phyloP scores from a whole-genome alignment of 2,329 filamentous ascomycete species.

The Talaromyces albobiverticillius region DNA sequence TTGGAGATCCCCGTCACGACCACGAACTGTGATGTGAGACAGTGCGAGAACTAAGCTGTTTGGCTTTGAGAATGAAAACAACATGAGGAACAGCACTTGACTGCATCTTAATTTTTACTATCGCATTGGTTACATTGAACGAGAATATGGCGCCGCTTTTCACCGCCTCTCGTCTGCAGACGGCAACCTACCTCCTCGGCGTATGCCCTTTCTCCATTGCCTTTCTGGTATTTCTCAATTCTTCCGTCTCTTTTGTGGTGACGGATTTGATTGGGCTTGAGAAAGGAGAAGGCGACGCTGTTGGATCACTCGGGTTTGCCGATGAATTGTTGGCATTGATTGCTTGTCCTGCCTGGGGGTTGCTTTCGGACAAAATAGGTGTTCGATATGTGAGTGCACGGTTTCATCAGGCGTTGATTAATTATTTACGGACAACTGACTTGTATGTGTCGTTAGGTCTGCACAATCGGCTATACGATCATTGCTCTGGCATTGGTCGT shows the following conservation, averaged over 20 bases:
- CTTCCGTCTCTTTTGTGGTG: slow-evolving; percentile 62
- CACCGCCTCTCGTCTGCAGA: slow-evolving; percentile 57
- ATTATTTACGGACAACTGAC: background rate
- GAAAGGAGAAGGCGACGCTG: slow-evolving; percentile 57
- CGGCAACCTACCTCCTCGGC: slow-evolving; percentile 58
- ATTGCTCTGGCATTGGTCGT: slow-evolving; percentile 73
- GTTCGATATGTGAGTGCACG: slow-evolving; percentile 43
- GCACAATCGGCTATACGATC: slow-evolving; percentile 74
- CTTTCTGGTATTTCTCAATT: slow-evolving; percentile 65
- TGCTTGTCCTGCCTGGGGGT: slow-evolving; percentile 50
- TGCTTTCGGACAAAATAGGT: slow-evolving; percentile 49
- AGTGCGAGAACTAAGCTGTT: background rate
- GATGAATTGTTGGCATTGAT: slow-evolving; percentile 48
- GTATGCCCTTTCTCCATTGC: slow-evolving; percentile 65
- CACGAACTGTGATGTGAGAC: background rate
- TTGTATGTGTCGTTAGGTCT: slow-evolving; percentile 32
- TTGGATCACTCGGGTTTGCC: slow-evolving; percentile 53
- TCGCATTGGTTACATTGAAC: background rate
- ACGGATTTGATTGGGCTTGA: slow-evolving; percentile 60
- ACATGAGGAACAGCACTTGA: background rate
- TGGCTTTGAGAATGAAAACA: background rate
- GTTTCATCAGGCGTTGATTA: background rate
- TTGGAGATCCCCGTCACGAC: background rate
- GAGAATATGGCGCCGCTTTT: slow-evolving; percentile 44
- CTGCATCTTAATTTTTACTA: background rate